phyloP scores from a whole-genome alignment of 192 early-diverging fungal species.

The Entomortierella beljakovae region DNA sequence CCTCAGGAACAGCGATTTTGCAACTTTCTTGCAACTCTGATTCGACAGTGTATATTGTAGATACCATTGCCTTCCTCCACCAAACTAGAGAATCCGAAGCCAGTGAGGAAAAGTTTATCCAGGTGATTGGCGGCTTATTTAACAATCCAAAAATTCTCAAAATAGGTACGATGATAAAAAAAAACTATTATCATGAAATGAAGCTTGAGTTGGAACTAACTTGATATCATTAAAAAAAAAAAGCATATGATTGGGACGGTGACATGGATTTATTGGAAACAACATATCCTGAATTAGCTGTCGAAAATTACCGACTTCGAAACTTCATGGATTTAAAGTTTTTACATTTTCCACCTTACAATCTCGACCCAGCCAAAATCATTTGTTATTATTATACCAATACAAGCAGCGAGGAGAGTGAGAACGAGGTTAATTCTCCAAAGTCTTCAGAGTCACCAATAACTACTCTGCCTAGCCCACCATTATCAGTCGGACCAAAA shows the following conservation, averaged over 20 bases:
- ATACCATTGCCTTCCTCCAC: conserved; percentile 17
- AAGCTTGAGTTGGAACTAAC: too few species aligned
- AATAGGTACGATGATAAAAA: conserved; percentile 8
- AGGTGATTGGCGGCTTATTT: conserved; percentile 18
- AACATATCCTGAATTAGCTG: conserved; percentile 5
- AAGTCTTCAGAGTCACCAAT: too few species aligned
- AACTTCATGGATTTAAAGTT: conserved; percentile 34
- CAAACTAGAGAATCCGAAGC: too few species aligned
- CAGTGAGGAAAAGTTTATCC: neutral
- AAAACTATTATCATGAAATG: too few species aligned
- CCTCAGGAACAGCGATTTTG: conserved; percentile 16
- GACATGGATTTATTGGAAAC: conserved; percentile 27
- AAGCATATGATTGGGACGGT: conserved; percentile 40
- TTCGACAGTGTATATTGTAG: conserved; percentile 29
- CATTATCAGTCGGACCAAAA: neutral
- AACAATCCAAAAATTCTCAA: conserved; percentile 4
- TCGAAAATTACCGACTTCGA: neutral
- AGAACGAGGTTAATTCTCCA: neutral
- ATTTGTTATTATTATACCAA: neutral
- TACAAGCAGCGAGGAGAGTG: neutral
- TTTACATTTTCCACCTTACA: conserved; percentile 2
- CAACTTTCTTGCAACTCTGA: conserved; percentile 21
- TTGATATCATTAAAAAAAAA: too few species aligned
- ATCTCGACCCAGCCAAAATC: neutral
- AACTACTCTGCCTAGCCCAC: too few species aligned